A percentile compares a stretch with the other conserved stretches of the same genome.
These are phyloP conservation scores for Myxozyma monticola DNA, from an alignment of 805 yeast species.

Conservation along the genomic window DNA sequence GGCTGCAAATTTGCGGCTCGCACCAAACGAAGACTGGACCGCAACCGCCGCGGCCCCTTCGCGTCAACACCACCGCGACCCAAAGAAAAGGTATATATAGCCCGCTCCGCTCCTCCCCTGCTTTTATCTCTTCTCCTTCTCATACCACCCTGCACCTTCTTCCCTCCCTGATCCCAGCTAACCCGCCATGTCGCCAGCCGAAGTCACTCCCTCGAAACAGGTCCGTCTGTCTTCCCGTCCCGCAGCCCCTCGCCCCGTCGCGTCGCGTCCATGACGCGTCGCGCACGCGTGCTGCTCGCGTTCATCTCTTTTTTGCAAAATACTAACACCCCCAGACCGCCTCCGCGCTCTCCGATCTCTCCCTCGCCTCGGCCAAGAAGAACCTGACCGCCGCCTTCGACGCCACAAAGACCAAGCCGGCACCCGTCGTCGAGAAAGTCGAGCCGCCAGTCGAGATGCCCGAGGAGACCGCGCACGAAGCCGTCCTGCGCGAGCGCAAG, in stretches of 20 bases:
- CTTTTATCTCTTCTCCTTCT: not conserved
- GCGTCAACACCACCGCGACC: too few relatives aligned
- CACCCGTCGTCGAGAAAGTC: constrained; percentile 10
- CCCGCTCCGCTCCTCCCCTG: not conserved
- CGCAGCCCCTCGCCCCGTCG: not conserved
- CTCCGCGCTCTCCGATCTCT: constrained; percentile 24
- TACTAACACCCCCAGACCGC: constrained; percentile 19
- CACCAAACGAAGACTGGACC: not conserved
- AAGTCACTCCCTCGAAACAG: constrained; percentile 30
- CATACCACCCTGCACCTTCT: not conserved
- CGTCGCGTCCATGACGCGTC: not conserved
- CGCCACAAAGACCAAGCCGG: constrained; percentile 1
- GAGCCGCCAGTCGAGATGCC: not conserved
- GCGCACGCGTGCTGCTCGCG: not conserved
- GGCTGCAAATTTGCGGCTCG: constrained; percentile 13
- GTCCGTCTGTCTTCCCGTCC: constrained; percentile 8
- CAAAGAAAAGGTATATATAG: too few relatives aligned
- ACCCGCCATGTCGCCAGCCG: constrained; percentile 18
- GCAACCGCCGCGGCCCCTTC: constrained; percentile 4
- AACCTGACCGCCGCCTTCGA: constrained; percentile 17
- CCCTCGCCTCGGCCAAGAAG: constrained; percentile 27
- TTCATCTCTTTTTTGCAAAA: not conserved
- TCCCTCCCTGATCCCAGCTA: not conserved
- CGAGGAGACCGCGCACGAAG: not conserved
- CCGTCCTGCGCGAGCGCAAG: constrained; percentile 32